phyloP scores from a whole-genome alignment of 2,329 filamentous ascomycete species.

The Monosporascus cannonballus region DNA sequence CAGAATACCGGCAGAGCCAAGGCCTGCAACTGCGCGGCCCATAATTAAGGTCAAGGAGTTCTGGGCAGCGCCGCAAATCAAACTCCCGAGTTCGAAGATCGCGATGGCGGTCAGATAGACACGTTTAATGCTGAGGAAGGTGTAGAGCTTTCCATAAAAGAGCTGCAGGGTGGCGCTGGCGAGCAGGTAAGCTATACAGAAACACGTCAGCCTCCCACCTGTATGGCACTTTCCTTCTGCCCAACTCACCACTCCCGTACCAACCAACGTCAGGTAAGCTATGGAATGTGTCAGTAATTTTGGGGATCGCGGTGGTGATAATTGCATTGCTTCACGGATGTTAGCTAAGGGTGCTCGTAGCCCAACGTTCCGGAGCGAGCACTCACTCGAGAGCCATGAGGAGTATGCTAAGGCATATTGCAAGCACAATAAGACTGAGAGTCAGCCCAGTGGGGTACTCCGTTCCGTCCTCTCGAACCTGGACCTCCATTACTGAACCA shows the following conservation, averaged over 20 bases:
- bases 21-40: conserved; percentile 23
- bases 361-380: conserved; percentile 3
- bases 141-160: conserved; percentile 33
- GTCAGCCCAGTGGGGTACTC: conserved; percentile 32
- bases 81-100: conserved; percentile 34
- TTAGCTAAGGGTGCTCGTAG: conserved; percentile 6
- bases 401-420: conserved; percentile 38
- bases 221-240: not conserved
- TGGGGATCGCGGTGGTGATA: conserved; percentile 35
- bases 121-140: conserved; percentile 32
- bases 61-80: conserved; percentile 27
- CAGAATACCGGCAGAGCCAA: conserved; percentile 34
- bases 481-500: no score
- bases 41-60: conserved; percentile 23
- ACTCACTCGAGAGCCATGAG: conserved; percentile 36
- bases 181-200: conserved; percentile 29
- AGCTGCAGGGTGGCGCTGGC: conserved; percentile 32
- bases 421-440: conserved; percentile 34
- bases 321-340: conserved; percentile 24
- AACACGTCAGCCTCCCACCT: conserved; percentile 1
- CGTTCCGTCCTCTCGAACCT: conserved; percentile 31
- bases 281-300: conserved; percentile 33
- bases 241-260: conserved; percentile 33
- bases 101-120: conserved; percentile 30
- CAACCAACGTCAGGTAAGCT: conserved; percentile 40